Base-by-base conservation (phyloP, 1,139 yeast species). In the Saccharomyces pastorianus region DNA sequence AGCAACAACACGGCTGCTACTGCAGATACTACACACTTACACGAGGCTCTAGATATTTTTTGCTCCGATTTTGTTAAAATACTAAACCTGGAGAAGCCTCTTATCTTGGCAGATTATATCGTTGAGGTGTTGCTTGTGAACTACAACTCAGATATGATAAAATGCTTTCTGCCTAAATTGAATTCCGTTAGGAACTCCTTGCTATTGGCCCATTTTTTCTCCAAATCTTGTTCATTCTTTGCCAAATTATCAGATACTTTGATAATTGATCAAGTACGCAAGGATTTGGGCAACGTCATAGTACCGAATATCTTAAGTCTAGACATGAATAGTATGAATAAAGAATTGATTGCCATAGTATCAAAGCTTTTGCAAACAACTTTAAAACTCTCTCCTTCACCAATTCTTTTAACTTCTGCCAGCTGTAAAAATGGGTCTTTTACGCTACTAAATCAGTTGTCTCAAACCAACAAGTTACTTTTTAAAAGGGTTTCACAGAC, bases 41-140 rank as follows among this genome's bases (percentile, higher is more conserved):
- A 51, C 8, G 62, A 61, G 31, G 53, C 61, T 7, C 59, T 59
- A 8, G 55, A 56, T 14, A 49, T 34, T 7, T 17, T 66, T 25
- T 55, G 66, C 2, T 44, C 53, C 4, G 65, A 65, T 46, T 59
- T 67, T 34, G 51, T 66, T 4, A 56, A 58, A 41, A 53, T 63
- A 9, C 54, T 67, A 28, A 63, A 60, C 14, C 49, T 59, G 17
- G 59, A 58, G 4, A 55, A 60, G n/a, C 58, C 60, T 6, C 28
- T 62, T n/a, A 46, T 67, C 17, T 47, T 67, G 4, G 66, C 67
- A 2, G 70, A 68, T 41, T 68, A 68, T 52, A 55, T 64, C 47
- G 62, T 64, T 6, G 66, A 66, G 31, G 58, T 68, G 2, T 46
- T 67, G n/a, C 66, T 68, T 52, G 63, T 61, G 13, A 66, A 66